Evolutionary conservation across 352 stramenopile species (phyloP).

Genomic region (Lagenidium sp.): DNA sequence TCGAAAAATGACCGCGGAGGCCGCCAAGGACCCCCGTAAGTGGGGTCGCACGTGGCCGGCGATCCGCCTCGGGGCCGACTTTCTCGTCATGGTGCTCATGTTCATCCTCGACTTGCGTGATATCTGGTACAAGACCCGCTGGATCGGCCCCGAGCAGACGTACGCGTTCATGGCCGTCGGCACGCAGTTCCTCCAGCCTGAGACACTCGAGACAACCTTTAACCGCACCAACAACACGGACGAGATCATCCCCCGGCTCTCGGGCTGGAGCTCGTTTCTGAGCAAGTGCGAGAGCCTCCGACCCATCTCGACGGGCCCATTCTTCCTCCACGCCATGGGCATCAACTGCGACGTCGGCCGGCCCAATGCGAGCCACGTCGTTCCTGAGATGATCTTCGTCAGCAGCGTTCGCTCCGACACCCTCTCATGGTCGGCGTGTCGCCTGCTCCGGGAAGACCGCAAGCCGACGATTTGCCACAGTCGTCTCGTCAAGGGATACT

Average conservation of each 20-base stretch:
- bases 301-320: neutral
- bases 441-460: neutral
- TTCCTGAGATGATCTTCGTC: neutral
- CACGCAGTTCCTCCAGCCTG: neutral
- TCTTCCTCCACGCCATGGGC: neutral
- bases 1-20: too few species aligned
- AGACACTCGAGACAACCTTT: neutral
- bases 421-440: neutral
- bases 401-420: neutral
- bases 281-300: neutral
- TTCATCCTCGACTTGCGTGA: neutral
- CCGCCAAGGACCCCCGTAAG: too few species aligned
- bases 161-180: neutral
- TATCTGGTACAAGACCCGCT: slow-evolving; percentile 1
- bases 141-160: neutral
- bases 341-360: neutral
- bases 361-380: neutral
- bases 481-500: neutral
- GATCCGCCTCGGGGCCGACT: too few species aligned
- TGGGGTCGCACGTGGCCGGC: too few species aligned
- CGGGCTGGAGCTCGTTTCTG: slow-evolving; percentile 1
- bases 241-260: neutral
- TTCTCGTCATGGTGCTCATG: neutral
- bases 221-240: neutral
- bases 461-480: neutral